Base-by-base conservation (phyloP, 805 yeast species). In the Starmerella lactis-condensi region DNA sequence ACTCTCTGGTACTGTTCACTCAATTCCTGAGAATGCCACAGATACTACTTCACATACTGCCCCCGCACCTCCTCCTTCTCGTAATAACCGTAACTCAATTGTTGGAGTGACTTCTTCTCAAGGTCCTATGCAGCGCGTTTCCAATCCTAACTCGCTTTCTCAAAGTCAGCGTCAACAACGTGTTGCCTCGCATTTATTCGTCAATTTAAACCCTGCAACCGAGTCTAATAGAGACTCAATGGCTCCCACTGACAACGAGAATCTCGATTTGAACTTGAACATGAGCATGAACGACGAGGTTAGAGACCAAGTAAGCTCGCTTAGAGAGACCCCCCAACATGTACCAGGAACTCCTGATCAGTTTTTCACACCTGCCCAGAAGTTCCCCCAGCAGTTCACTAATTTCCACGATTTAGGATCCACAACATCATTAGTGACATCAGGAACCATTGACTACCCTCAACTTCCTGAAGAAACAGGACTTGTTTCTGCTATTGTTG, bases 401-500 rank as follows among this genome's bases (percentile, higher is more conserved):
- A 30, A 38, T 12, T n/a, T n/a, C n/a, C n/a, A n/a, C n/a, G n/a
- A n/a, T n/a, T n/a, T n/a, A n/a, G n/a, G n/a, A n/a, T 47, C 51
- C 3, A 29, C 43, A 15, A 36, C 43, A 4, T 41, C 53, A 6
- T 19, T 40, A 24, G 33, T 37, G 31, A 30, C 50, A 21, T 26
- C 41, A 17, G 20, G 36, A 17, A 31, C 39, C 26, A 26, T 38
- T 16, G 41, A 25, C 24, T 49, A 43, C 38, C 56, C 56, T 9
- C 43, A 44, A 8, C 39, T 50, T 29, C 53, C 54, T 5, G 24
- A 40, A 4, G 38, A 23, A 15, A 30, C 24, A 17, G 56, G 54
- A 14, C 39, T 85, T 42, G 78, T 74, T 44, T 72, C 83, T 3
- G 75, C 91, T 28, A 59, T 82, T 40, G 83, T 89, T n/a, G 96